These are phyloP conservation scores for Fusarium guadeloupense DNA, from an alignment of 2,329 filamentous ascomycete genomes.

Conservation along the genomic window DNA sequence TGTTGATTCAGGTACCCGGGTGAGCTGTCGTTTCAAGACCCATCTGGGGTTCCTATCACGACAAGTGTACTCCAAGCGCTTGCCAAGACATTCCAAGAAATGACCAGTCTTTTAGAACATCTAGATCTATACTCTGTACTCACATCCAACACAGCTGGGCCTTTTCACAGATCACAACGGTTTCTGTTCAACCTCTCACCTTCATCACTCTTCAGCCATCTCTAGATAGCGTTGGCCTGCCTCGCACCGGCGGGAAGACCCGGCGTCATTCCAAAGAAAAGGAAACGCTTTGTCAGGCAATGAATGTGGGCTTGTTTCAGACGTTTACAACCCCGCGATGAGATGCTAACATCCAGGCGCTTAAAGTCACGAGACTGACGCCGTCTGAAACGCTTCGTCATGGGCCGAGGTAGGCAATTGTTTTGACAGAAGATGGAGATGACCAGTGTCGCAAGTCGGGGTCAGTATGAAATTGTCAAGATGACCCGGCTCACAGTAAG, in stretches of 20 bases:
- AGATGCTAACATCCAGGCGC: slow-evolving; percentile 4
- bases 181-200: neutral
- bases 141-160: neutral
- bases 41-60: neutral
- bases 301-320: slow-evolving; percentile 15
- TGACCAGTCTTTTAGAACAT: slow-evolving; percentile 11
- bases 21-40: slow-evolving; percentile 1
- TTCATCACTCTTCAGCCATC: neutral
- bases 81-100: slow-evolving; percentile 14
- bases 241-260: slow-evolving; percentile 25
- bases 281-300: neutral
- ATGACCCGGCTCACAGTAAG: neutral
- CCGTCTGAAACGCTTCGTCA: slow-evolving; percentile 29
- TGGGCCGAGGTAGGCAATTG: neutral
- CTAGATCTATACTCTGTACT: neutral
- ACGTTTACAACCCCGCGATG: slow-evolving; percentile 9
- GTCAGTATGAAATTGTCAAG: neutral
- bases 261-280: slow-evolving; percentile 4
- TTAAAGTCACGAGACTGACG: slow-evolving; percentile 16
- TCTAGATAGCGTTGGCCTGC: neutral
- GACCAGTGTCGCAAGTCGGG: slow-evolving; percentile 12
- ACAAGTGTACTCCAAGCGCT: neutral
- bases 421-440: neutral
- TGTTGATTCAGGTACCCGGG: slow-evolving; percentile 1
- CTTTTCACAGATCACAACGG: neutral